Conservation (phyloP, 2,329 filamentous ascomycete genomes). For the Didymella exigua region DNA sequence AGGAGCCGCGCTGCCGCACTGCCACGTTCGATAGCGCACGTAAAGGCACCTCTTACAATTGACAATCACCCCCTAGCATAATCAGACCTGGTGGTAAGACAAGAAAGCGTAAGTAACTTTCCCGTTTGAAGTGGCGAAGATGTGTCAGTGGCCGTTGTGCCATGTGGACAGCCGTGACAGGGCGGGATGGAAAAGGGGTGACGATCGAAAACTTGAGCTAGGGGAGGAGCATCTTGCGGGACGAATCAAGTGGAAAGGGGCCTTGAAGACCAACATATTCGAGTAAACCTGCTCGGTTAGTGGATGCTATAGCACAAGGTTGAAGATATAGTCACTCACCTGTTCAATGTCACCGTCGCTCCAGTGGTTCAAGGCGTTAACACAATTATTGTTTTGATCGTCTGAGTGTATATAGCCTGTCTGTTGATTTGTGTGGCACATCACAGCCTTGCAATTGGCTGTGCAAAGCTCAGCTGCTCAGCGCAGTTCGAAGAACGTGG, state of each 20-base stretch:
- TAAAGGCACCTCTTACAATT: slow-evolving; percentile 3
- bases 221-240: slow-evolving; percentile 13
- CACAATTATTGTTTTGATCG: not conserved
- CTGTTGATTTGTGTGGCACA: too few species aligned
- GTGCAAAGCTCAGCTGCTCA: too few species aligned
- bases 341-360: not conserved
- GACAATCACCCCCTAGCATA: slow-evolving; percentile 5
- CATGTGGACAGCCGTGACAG: slow-evolving; percentile 29
- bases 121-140: slow-evolving; percentile 26
- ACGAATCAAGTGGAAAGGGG: slow-evolving; percentile 24
- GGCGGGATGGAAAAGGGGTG: slow-evolving; percentile 20
- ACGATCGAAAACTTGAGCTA: slow-evolving; percentile 21
- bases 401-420: too few species aligned
- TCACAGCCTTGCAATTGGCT: not conserved
- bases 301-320: slow-evolving; percentile 37
- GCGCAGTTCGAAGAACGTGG: not conserved
- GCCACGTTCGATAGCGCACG: slow-evolving; percentile 14
- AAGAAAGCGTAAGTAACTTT: not conserved
- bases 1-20: slow-evolving; percentile 6
- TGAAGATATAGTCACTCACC: slow-evolving; percentile 19
- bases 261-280: slow-evolving; percentile 16
- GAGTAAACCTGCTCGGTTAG: slow-evolving; percentile 21
- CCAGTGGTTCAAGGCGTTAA: not conserved
- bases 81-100: not conserved
- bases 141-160: slow-evolving; percentile 28